Base-by-base conservation (phyloP, 2,329 filamentous ascomycete genomes). In the Zasmidium cellare region DNA sequence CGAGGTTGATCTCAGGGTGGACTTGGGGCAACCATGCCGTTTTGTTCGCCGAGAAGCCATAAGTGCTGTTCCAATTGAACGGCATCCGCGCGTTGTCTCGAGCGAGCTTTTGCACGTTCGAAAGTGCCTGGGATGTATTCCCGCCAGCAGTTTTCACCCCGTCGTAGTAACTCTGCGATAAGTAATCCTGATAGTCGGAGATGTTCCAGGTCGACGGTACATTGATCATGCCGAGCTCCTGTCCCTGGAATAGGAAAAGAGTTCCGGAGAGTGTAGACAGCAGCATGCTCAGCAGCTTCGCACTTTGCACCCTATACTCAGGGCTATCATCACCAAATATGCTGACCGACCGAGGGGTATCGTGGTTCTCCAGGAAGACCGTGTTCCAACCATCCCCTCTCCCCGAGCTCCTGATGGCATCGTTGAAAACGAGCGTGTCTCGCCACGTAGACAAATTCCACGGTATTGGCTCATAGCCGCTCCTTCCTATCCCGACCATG, bases 351-450 rank as follows among this genome's bases (percentile, higher is more conserved):
- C 85, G 82, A 1, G 81, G 80, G 62, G 86, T 83, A 62, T 88
- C 85, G 69, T 88, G 85, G 70, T 87, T 87, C 69, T 87, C 85
- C 55, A 85, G 78, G 66, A 84, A 87, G 22, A 87, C 72, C 0
- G 84, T 82, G 66, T 86, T 86, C 85, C 85, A 88, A 25, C 83
- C 84, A 60, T 81, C 75, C 82, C 79, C 18, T 0, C 84, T 77
- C 0, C 85, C 87, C n/a, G n/a, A n/a, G n/a, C n/a, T n/a, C n/a
- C n/a, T n/a, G n/a, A n/a, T n/a, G n/a, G n/a, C n/a, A n/a, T n/a
- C n/a, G n/a, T n/a, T n/a, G n/a, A n/a, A n/a, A n/a, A n/a, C n/a
- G 35, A 87, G 72, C 73, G 87, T 78, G 71, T 87, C 79, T 75
- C n/a, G 47, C 25, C 25, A 58, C 23, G 38, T 51, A 35, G 31